Conservation (phyloP, 176 grass and related monocot genomes). For the Oryza brachyantha region DNA sequence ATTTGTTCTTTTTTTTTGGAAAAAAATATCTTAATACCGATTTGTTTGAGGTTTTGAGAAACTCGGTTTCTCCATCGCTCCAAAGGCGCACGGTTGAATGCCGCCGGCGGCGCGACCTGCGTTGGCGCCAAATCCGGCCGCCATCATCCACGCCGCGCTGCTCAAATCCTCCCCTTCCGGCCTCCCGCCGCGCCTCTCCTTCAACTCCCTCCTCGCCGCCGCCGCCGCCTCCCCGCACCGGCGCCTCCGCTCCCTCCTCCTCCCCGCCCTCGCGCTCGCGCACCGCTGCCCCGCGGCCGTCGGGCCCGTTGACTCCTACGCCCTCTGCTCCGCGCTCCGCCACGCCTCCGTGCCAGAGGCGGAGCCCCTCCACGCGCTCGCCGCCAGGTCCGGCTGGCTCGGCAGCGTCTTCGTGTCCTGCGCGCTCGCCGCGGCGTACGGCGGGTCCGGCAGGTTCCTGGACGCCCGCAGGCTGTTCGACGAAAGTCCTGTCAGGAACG, state of each 20-base stretch:
- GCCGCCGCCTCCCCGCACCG: conserved; percentile 34
- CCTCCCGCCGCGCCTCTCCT: conserved; percentile 31
- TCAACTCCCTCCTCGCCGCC: conserved; percentile 49
- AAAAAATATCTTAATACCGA: too few species aligned
- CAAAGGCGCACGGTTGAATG: background rate
- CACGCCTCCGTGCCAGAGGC: background rate
- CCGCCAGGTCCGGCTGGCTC: conserved; percentile 47
- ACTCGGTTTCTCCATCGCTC: background rate
- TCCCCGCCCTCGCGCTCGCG: conserved; percentile 48
- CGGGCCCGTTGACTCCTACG: conserved; percentile 56
- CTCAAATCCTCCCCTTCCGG: conserved; percentile 20
- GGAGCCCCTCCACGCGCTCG: conserved; percentile 30
- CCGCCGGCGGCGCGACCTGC: background rate
- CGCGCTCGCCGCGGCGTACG: conserved; percentile 51
- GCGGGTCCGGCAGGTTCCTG: conserved; percentile 10
- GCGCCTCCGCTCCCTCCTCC: conserved; percentile 31
- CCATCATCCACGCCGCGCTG: conserved; percentile 47
- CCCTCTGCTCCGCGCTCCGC: conserved; percentile 50
- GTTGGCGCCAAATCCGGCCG: conserved; percentile 36
- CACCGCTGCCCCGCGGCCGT: conserved; percentile 25
- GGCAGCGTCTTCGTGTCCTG: conserved; percentile 65
- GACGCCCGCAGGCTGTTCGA: conserved; percentile 61
- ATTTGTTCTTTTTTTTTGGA: too few species aligned
- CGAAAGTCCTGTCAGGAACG: conserved; percentile 44
- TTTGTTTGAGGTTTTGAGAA: background rate